Conservation (phyloP, 1,284 basidiomycete genomes). For the Rhizopogon parksii region DNA sequence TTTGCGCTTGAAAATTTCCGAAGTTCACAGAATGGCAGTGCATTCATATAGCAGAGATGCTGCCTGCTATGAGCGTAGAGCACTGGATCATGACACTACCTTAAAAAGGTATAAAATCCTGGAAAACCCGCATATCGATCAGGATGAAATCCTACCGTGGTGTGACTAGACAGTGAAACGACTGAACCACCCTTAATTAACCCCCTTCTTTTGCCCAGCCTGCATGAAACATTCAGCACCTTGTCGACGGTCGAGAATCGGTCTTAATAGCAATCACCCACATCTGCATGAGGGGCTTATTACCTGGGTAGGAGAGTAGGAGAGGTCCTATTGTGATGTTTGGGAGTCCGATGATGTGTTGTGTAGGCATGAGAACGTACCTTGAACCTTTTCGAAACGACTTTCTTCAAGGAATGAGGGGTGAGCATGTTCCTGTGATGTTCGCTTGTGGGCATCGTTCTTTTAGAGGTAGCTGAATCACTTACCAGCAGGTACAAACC, state of each 20-base stretch:
- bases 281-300: slow-evolving; percentile 1
- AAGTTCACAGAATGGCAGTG: too few species aligned
- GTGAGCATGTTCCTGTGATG: slow-evolving; percentile 41
- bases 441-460: background rate
- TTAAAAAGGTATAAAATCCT: too few species aligned
- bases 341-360: background rate
- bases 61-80: too few species aligned
- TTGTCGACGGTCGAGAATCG: slow-evolving; percentile 33
- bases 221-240: slow-evolving; percentile 27
- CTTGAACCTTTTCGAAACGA: slow-evolving; percentile 40
- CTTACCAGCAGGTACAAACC: slow-evolving; percentile 39
- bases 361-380: slow-evolving; percentile 27
- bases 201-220: slow-evolving; percentile 54
- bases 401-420: slow-evolving; percentile 47
- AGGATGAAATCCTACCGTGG: background rate
- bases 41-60: too few species aligned
- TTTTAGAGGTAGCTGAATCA: background rate
- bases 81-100: too few species aligned
- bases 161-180: slow-evolving; percentile 26
- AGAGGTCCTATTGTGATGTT: slow-evolving; percentile 35
- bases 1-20: too few species aligned
- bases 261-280: slow-evolving; percentile 27
- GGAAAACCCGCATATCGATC: too few species aligned
- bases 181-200: slow-evolving; percentile 40
- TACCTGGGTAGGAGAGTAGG: slow-evolving; percentile 45